Percentiles rank a stretch among this genome's conserved stretches.
phyloP scores from a whole-genome alignment of 192 early-diverging fungal species.

The Kickxella alabastrina region DNA sequence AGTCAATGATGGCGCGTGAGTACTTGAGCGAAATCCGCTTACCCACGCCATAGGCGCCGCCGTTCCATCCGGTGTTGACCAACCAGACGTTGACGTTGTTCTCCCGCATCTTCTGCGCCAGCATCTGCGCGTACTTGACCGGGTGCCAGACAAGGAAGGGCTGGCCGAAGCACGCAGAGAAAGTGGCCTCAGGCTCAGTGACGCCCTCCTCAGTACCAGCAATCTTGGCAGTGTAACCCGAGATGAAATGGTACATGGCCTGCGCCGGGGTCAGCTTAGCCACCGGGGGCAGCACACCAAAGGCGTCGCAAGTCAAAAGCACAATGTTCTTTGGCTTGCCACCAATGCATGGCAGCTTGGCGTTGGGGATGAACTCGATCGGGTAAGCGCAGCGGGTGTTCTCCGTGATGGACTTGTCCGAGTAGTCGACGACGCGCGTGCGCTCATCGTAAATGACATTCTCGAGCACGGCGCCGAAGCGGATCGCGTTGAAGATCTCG shows the following conservation, averaged over 20 bases:
- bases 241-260: constrained; percentile 97
- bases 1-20: constrained; percentile 94
- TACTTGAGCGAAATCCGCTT: constrained; percentile 93
- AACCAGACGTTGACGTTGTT: constrained; percentile 86
- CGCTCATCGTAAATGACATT: constrained; percentile 81
- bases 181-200: constrained; percentile 86
- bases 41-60: constrained; percentile 83
- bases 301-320: constrained; percentile 94
- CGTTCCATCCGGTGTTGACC: constrained; percentile 96
- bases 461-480: constrained; percentile 87
- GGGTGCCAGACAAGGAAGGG: constrained; percentile 98
- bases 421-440: constrained; percentile 72
- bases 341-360: constrained; percentile 88
- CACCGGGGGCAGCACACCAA: constrained; percentile 92
- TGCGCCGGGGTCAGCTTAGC: constrained; percentile 82
- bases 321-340: constrained; percentile 94
- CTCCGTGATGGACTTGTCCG: constrained; percentile 75
- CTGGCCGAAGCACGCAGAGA: constrained; percentile 90
- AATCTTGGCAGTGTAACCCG: constrained; percentile 97
- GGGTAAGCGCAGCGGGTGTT: constrained; percentile 97
- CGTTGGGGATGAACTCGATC: constrained; percentile 92
- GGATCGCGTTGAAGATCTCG: constrained; percentile 95
- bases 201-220: constrained; percentile 96
- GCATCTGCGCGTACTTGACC: constrained; percentile 91
- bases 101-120: constrained; percentile 83